Conservation (phyloP, 805 yeast genomes). For the Suhomyces prunicola region DNA sequence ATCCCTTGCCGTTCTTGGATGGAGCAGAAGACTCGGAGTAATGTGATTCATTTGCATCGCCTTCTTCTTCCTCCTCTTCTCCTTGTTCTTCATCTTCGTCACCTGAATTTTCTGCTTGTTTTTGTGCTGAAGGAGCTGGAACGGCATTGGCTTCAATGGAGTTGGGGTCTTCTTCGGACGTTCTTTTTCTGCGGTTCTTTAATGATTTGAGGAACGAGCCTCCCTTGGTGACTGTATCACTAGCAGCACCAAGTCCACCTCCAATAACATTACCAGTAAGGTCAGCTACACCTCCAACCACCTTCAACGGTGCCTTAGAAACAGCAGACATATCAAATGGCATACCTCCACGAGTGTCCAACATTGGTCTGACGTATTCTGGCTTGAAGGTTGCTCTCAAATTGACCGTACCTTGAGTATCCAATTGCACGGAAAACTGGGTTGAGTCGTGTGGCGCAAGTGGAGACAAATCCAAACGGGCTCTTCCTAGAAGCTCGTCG, state of each 20-base stretch:
- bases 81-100: constrained; percentile 7
- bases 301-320: constrained; percentile 18
- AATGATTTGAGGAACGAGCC: constrained; percentile 37
- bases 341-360: constrained; percentile 39
- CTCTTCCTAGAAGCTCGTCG: constrained; percentile 58
- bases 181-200: constrained; percentile 15
- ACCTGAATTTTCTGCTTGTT: constrained; percentile 11
- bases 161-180: constrained; percentile 3
- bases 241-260: constrained; percentile 43
- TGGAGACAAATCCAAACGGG: constrained; percentile 46
- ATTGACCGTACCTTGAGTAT: constrained; percentile 64
- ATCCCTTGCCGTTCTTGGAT: constrained; percentile 4
- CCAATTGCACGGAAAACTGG: constrained; percentile 47
- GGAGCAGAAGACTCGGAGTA: neutral
- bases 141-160: constrained; percentile 7
- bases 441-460: constrained; percentile 46
- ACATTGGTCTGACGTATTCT: constrained; percentile 62
- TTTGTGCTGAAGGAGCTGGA: constrained; percentile 5
- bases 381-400: constrained; percentile 57
- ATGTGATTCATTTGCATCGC: neutral
- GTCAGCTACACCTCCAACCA: constrained; percentile 27
- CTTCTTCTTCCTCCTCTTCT: constrained; percentile 6
- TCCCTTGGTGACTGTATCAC: constrained; percentile 49
- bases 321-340: constrained; percentile 36
- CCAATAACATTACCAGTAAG: constrained; percentile 45